Evolutionary conservation across 2,329 filamentous ascomycete species (phyloP).

Genomic region (Aureobasidium lini): DNA sequence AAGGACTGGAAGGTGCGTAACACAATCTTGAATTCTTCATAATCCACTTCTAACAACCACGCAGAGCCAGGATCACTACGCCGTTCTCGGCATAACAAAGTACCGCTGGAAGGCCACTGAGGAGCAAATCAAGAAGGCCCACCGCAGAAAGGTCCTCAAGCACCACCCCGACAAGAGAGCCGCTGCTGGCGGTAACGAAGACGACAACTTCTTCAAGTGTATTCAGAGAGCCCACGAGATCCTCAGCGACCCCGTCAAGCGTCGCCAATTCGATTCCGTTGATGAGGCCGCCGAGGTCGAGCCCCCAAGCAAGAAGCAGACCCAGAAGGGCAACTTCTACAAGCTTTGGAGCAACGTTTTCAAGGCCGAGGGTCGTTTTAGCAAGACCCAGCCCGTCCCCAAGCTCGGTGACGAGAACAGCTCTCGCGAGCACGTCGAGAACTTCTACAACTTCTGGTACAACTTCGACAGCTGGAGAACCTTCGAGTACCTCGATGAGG

Average conservation of each 20-base stretch:
- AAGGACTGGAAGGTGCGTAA: slow-evolving; percentile 94
- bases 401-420: slow-evolving; percentile 76
- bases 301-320: slow-evolving; percentile 85
- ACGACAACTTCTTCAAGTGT: slow-evolving; percentile 99
- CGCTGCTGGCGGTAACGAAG: slow-evolving; percentile 74
- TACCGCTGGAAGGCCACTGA: slow-evolving; percentile 89
- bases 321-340: slow-evolving; percentile 69
- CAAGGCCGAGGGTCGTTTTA: slow-evolving; percentile 88
- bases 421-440: slow-evolving; percentile 81
- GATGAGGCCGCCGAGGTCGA: slow-evolving; percentile 90
- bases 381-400: slow-evolving; percentile 81
- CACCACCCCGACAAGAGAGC: slow-evolving; percentile 99
- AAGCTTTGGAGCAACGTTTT: slow-evolving; percentile 90
- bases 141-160: slow-evolving; percentile 98
- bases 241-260: slow-evolving; percentile 82
- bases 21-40: not conserved
- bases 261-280: slow-evolving; percentile 92
- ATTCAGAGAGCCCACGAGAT: slow-evolving; percentile 97
- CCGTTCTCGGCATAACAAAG: slow-evolving; percentile 85
- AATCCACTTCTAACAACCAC: not conserved
- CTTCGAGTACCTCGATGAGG: slow-evolving; percentile 98
- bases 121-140: slow-evolving; percentile 97
- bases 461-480: slow-evolving; percentile 97
- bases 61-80: slow-evolving; percentile 93
- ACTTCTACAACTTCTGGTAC: slow-evolving; percentile 99